A percentile compares a stretch with the other conserved stretches of the same genome.
Evolutionary conservation across 148 eudicot species (phyloP).

Genomic region (Spergularia marina): DNA sequence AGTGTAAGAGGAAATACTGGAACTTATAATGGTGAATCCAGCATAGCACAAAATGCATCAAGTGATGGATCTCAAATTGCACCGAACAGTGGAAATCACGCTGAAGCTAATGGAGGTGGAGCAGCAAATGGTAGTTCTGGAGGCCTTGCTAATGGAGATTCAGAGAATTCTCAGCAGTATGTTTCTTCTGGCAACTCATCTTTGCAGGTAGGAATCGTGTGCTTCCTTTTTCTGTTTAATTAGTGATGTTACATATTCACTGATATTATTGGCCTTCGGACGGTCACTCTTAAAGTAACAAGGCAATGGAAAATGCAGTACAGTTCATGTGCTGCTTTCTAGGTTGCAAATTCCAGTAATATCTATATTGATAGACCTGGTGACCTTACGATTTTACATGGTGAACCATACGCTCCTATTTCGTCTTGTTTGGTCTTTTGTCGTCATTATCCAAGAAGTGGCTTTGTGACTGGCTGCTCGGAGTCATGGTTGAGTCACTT

Average conservation of each 20-base stretch:
- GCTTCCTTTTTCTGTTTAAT: not conserved
- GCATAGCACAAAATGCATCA: constrained; percentile 36
- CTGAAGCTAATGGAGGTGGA: constrained; percentile 50
- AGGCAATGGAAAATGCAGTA: not conserved
- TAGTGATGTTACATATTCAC: not conserved
- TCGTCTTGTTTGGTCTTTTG: not conserved
- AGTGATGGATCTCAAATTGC: constrained; percentile 52
- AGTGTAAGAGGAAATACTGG: constrained; percentile 59
- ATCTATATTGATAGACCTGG: not conserved
- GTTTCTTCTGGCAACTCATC: constrained; percentile 47
- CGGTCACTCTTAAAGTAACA: not conserved
- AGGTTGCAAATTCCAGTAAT: not conserved
- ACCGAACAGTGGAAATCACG: constrained; percentile 49
- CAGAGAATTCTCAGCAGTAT: constrained; percentile 48
- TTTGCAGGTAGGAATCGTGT: constrained; percentile 41
- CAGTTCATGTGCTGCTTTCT: not conserved
- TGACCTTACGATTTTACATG: not conserved
- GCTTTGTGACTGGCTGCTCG: not conserved
- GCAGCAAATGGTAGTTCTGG: constrained; percentile 38
- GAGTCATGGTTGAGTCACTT: not conserved
- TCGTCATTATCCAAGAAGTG: not conserved
- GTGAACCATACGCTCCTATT: not conserved
- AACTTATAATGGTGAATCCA: constrained; percentile 39
- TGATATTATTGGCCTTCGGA: not conserved
- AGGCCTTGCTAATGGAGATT: constrained; percentile 49